Base-by-base conservation (phyloP, 768 basidiomycete genomes). In the Lactarius trivialis region DNA sequence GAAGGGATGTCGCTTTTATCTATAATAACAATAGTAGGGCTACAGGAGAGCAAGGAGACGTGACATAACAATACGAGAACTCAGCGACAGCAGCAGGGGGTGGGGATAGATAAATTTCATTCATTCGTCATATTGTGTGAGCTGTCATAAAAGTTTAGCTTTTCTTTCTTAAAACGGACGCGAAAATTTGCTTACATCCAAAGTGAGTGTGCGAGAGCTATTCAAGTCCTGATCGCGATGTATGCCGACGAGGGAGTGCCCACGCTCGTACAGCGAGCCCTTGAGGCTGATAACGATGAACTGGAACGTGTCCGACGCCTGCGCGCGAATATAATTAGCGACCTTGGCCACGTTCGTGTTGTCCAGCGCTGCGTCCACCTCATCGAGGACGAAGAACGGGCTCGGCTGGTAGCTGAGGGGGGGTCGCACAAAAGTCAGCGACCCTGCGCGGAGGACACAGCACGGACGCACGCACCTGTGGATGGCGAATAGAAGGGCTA, bases 321-420 rank as follows among this genome's bases (percentile, higher is more conserved):
- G 92, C 14, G 81, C 76, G 3, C 90, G 84, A 67, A 97, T 94
- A 71, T 98, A 99, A 66, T 90, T 89, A 14, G 96, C 96, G 36
- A 98, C 85, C 72, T 94, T 93, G 39, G 92, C 91, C 3, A 98
- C 96, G 67, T 99, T 98, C n/a, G 94, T 97, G 72, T 98, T 96
- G 76, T 98, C 96, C 43, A 98, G 80, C 0, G 97, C 96, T 12
- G 97, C 97, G 67, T 98, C 96, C 28, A 97, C 93, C 74, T 98
- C 96, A 70, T 98, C 96, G n/a, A 98, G 80, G 15, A 98, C 96
- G 72, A 98, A 98, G 79, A 98, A 98, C 0, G 95, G 96, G 3
- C 95, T 91, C 0, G 95, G 96, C 71, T 95, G 94, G 72, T 92
- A 98, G 68, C 95, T 95, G 62, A 0, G 54, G 26, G 30, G 9